These are phyloP conservation scores for Phytopythium oedochilum DNA, from an alignment of 352 stramenopile species.

Conservation along the genomic window DNA sequence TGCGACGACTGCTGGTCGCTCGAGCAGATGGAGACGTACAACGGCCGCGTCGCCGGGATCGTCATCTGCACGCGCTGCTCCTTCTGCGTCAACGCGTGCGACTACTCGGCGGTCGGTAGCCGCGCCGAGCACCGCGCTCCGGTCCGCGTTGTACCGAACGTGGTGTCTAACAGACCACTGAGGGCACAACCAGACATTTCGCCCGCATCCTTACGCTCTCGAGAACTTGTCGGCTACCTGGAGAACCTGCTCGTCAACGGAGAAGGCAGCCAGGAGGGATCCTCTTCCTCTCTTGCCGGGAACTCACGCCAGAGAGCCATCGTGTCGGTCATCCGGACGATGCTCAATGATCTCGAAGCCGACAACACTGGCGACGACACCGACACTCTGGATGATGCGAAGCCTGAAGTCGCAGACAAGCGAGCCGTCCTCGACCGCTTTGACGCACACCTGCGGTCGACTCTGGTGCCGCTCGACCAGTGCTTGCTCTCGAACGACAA, in stretches of 20 bases:
- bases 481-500: constrained; percentile 3
- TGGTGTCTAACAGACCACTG: background rate
- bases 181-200: too few species aligned
- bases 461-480: background rate
- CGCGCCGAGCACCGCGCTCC: constrained; percentile 10
- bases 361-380: background rate
- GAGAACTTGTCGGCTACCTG: background rate
- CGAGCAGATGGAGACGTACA: constrained; percentile 11
- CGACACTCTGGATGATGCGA: background rate
- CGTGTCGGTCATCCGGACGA: background rate
- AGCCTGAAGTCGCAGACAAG: too few species aligned
- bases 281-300: too few species aligned
- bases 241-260: background rate
- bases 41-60: constrained; percentile 20
- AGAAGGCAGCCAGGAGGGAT: background rate
- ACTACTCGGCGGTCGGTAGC: constrained; percentile 26
- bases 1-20: constrained; percentile 12
- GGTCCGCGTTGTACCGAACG: constrained; percentile 1
- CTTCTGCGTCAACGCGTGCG: constrained; percentile 36
- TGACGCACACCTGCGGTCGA: background rate
- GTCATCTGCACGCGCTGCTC: constrained; percentile 41
- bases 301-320: background rate
- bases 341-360: background rate
- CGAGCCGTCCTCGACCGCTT: background rate
- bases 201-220: too few species aligned